Conservation (phyloP, 2,329 filamentous ascomycete genomes). For the Verticillium tricorpus region DNA sequence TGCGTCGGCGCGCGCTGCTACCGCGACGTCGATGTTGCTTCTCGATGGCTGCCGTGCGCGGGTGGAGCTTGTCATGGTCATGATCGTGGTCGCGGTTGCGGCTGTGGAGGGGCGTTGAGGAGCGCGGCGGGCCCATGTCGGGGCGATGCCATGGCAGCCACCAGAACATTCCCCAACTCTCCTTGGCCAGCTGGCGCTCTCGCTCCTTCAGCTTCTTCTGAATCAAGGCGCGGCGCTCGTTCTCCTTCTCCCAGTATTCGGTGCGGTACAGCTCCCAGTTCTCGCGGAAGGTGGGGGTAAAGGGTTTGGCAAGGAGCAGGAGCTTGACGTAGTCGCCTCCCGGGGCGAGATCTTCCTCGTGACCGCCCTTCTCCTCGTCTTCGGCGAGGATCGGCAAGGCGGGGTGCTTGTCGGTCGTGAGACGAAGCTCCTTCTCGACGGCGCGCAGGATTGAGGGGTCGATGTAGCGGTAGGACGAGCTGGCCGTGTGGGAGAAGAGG, state of each 20-base stretch:
- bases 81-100: slow-evolving; percentile 4
- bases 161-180: slow-evolving; percentile 74
- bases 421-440: slow-evolving; percentile 54
- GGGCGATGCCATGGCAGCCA: slow-evolving; percentile 67
- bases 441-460: slow-evolving; percentile 59
- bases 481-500: slow-evolving; percentile 62
- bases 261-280: slow-evolving; percentile 94
- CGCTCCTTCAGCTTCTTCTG: slow-evolving; percentile 64
- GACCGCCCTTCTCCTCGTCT: slow-evolving; percentile 59
- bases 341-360: slow-evolving; percentile 85
- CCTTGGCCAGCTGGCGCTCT: slow-evolving; percentile 62
- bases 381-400: slow-evolving; percentile 34
- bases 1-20: slow-evolving; percentile 47
- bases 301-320: slow-evolving; percentile 86
- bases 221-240: slow-evolving; percentile 75
- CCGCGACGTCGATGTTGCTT: slow-evolving; percentile 42
- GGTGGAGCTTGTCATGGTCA: slow-evolving; percentile 18
- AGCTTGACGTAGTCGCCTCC: slow-evolving; percentile 92
- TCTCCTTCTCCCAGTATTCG: slow-evolving; percentile 97
- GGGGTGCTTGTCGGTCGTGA: slow-evolving; percentile 36
- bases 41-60: slow-evolving; percentile 36
- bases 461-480: slow-evolving; percentile 71
- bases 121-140: slow-evolving; percentile 6
- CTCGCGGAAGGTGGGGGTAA: slow-evolving; percentile 89
- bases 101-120: slow-evolving; percentile 27